Base-by-base conservation (phyloP, 371 early-diverging fungal genomes). In the Mortierella sp. region DNA sequence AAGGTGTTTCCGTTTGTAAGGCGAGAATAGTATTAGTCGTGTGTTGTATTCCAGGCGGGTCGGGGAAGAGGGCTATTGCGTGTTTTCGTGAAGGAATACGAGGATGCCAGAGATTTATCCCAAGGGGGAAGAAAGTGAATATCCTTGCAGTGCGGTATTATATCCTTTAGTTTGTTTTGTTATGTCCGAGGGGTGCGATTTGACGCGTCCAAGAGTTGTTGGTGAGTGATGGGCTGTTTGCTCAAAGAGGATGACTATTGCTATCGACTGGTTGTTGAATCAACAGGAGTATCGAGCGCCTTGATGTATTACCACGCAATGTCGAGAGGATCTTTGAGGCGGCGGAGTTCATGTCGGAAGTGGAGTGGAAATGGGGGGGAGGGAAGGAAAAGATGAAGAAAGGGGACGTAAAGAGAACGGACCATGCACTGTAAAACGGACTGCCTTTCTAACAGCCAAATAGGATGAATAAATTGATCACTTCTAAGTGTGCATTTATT, bases 291-390 rank as follows among this genome's bases (percentile, higher is more conserved):
- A 21, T 51, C 1, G 14, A 46, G 27, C 32, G 35, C 5, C 1
- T 65, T 11, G 3, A n/a, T 60, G 38, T 38, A 16, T 65, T 65
- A 65, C 65, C 65, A 35, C 65, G 65, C 65, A 65, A 21, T 2
- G 65, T 65, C 41, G 65, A 65, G 38, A 65, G 41, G 24, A 65
- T 65, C 65, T 65, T 65, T 65, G 65, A 38, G 18, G 10, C 65
- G 7, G 41, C 65, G 7, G 65, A 65, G 38, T 41, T 65, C 65
- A 65, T 65, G 65, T 32, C 65, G 65, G 65, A 6, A 21, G 11
- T 1, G 63, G 14, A 14, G 4, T 7, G 41, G 32, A 38, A 24
- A 38, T 21, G 65, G 32, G 21, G 24, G n/a, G 2, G 32, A 32
- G 48, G 41, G 32, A 16, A 14, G 14, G 38, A 18, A 16, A 18